Evolutionary conservation across 768 basidiomycete genomes (phyloP), one percentile per base, ranked within the genome.

Genomic region (Suillus subaureus): DNA sequence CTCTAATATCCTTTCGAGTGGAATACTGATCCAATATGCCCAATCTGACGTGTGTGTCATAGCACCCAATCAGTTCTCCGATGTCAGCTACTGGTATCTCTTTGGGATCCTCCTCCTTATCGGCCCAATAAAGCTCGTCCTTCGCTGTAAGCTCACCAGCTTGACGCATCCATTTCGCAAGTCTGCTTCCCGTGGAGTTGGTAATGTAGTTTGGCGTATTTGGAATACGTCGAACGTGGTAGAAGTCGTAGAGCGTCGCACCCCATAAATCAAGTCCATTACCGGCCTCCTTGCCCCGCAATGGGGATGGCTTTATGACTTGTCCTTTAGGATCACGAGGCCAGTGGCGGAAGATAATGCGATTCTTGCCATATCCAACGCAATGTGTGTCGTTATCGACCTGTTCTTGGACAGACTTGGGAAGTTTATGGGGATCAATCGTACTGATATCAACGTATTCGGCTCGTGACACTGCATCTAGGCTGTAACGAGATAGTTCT

Each of bases 241-340:
- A 77, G 42, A 77, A 61, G 42, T 78, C 76, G 40, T 68, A 73
- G 13, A 77, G 61, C 9, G 75, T 77, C 0, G 67, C 74, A 4
- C 67, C 75, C 76, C 76, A 77, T 23, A 68, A 23, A 9, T 65
- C 55, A 45, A 68, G 68, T 0, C 70, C 70, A 13, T 73, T 73
- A 0, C 68, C 70, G 2, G 71, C 70, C 6, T 65, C 7, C 49
- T 61, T 77, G 0, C 75, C 76, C 4, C 39, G 26, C 15, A 18
- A 5, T 5, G 39, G 23, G 11, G 4, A 39, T 2, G 45, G 51
- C 2, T 26, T 1, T 16, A 77, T 33, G 4, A 1, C 6, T 12
- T 63, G 58, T 1, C 76, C 75, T 0, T 68, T 57, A 0, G 70
- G 70, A 35, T 69, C 61, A 35, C 76, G 75, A 1, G 75, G 73